These are phyloP conservation scores for Jaapia argillacea DNA, from an alignment of 768 basidiomycete genomes.

Conservation along the genomic window DNA sequence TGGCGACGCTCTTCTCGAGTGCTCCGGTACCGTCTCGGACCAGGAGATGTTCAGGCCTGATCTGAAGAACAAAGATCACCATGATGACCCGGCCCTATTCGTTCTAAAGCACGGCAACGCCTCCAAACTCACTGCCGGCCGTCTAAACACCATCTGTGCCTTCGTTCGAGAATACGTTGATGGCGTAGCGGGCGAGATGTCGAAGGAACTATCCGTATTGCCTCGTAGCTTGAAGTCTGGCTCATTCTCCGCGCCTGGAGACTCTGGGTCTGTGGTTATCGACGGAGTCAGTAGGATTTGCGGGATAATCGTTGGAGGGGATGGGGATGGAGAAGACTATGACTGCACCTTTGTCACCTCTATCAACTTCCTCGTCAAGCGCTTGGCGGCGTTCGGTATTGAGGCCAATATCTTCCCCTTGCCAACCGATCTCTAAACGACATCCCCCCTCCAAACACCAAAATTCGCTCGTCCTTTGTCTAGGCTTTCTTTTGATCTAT, in stretches of 20 bases:
- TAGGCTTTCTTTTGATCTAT: too few relatives aligned
- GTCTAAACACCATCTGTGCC: constrained; percentile 7
- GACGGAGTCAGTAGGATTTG: too few relatives aligned
- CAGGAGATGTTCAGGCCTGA: constrained; percentile 10
- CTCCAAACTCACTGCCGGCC: constrained; percentile 8
- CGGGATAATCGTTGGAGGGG: too few relatives aligned
- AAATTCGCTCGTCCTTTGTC: too few relatives aligned
- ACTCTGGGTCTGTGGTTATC: too few relatives aligned
- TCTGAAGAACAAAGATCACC: constrained; percentile 5
- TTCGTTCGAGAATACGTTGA: constrained; percentile 8
- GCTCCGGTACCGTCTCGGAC: constrained; percentile 8
- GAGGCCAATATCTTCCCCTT: constrained; percentile 59
- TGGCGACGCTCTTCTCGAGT: constrained; percentile 11
- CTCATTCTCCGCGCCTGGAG: too few relatives aligned
- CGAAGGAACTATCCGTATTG: too few relatives aligned
- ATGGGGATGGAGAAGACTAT: too few relatives aligned
- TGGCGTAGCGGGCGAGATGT: too few relatives aligned
- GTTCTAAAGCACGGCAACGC: constrained; percentile 11
- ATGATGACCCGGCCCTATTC: constrained; percentile 7
- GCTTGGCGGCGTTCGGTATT: constrained; percentile 73
- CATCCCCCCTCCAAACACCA: background rate
- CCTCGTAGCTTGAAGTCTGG: too few relatives aligned
- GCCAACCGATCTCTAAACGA: constrained; percentile 94
- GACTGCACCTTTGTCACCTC: too few relatives aligned
- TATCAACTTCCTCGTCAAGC: too few relatives aligned